Evolutionary conservation across 805 yeast genomes (phyloP).

Genomic region (Limtongia smithiae): DNA sequence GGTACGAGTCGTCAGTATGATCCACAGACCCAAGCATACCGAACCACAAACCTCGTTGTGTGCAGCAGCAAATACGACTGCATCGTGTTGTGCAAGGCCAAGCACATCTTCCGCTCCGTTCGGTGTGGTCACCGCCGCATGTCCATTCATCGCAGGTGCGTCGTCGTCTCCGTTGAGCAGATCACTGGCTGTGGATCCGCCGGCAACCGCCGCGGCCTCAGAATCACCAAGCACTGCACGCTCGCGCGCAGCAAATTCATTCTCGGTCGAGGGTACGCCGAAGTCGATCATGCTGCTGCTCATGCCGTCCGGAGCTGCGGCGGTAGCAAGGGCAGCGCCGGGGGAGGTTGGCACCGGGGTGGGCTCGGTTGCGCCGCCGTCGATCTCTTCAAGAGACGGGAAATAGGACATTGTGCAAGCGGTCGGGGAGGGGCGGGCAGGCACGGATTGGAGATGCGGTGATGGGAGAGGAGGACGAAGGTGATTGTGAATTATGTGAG

Average conservation of each 20-base stretch:
- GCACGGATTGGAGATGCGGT: background rate
- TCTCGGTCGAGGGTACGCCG: conserved; percentile 31
- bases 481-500: no score
- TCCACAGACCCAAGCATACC: no score
- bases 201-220: conserved; percentile 38
- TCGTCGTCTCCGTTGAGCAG: conserved; percentile 24
- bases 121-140: background rate
- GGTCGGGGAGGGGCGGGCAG: background rate
- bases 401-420: conserved; percentile 39
- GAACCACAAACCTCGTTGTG: background rate
- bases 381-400: conserved; percentile 41
- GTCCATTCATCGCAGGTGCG: background rate
- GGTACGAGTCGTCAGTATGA: no score
- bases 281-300: conserved; percentile 44
- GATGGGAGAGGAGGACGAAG: conserved; percentile 1
- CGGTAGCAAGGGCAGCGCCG: conserved; percentile 41
- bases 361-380: conserved; percentile 33
- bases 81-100: background rate
- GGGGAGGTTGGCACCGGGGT: no score
- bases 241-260: conserved; percentile 43
- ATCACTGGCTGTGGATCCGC: conserved; percentile 24
- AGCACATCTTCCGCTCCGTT: background rate
- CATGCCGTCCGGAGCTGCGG: conserved; percentile 37
- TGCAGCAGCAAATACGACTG: background rate
- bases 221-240: conserved; percentile 44